These are phyloP conservation scores for Russula foetens DNA, from an alignment of 768 basidiomycete genomes.

Conservation along the genomic window DNA sequence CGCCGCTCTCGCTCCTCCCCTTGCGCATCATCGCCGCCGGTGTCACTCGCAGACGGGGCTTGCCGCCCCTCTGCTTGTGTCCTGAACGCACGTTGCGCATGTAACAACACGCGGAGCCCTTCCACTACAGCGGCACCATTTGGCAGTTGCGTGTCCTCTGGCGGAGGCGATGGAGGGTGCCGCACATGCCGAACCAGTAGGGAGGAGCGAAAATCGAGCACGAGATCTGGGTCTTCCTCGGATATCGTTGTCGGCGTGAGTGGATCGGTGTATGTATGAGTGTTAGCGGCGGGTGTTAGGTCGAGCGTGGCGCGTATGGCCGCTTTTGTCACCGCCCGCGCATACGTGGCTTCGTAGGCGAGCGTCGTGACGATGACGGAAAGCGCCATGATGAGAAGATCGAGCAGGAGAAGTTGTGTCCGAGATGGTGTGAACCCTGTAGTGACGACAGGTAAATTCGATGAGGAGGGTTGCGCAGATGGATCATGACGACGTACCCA, in stretches of 20 bases:
- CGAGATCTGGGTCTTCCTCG: slow-evolving; percentile 11
- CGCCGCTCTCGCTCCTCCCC: slow-evolving; percentile 21
- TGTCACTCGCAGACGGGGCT: slow-evolving; percentile 21
- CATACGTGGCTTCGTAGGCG: slow-evolving; percentile 54
- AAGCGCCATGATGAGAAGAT: slow-evolving; percentile 58
- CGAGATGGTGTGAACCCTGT: slow-evolving; percentile 49
- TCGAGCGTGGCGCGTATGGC: slow-evolving; percentile 16
- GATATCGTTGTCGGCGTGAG: slow-evolving; percentile 3
- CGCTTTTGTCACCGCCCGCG: slow-evolving; percentile 33
- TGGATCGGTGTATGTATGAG: slow-evolving; percentile 23
- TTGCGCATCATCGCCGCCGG: slow-evolving; percentile 27
- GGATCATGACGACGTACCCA: slow-evolving; percentile 40
- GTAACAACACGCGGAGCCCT: slow-evolving; percentile 38
- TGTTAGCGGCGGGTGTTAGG: slow-evolving; percentile 32
- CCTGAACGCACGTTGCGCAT: slow-evolving; percentile 35
- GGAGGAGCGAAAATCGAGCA: slow-evolving; percentile 51
- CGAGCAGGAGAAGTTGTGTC: slow-evolving; percentile 55
- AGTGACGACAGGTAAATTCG: not conserved
- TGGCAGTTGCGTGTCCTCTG: slow-evolving; percentile 41
- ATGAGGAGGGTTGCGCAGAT: not conserved
- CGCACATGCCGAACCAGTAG: slow-evolving; percentile 50
- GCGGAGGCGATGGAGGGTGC: slow-evolving; percentile 38
- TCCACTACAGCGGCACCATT: slow-evolving; percentile 47
- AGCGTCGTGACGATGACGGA: slow-evolving; percentile 60
- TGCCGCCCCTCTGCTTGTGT: slow-evolving; percentile 14